A percentile compares a stretch with the other conserved stretches of the same genome.
phyloP scores from a whole-genome alignment of 192 early-diverging fungal species.

The Backusella luteola region DNA sequence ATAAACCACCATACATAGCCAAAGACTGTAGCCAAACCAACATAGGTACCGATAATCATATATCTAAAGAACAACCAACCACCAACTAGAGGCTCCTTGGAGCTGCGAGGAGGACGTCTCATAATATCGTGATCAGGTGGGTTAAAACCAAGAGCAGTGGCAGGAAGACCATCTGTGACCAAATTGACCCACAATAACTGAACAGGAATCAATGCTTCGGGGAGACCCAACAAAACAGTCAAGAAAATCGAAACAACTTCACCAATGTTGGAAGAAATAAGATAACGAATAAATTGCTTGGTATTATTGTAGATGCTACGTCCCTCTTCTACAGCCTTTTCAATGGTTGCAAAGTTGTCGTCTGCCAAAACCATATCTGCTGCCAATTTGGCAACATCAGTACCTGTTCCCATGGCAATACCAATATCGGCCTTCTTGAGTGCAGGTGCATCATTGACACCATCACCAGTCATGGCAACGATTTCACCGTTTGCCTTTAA shows the following conservation, averaged over 20 bases:
- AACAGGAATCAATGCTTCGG: conserved; percentile 96
- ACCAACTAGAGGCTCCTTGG: conserved; percentile 87
- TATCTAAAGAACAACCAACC: conserved; percentile 96
- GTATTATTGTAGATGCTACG: conserved; percentile 98
- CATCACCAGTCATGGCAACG: conserved; percentile 97
- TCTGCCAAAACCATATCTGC: conserved; percentile 97
- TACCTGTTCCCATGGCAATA: conserved; percentile 97
- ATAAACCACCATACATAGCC: conserved; percentile 99
- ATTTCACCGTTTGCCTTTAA: conserved; percentile 81
- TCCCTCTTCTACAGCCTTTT: conserved; percentile 96
- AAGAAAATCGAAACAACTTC: conserved; percentile 98
- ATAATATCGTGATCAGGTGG: conserved; percentile 97
- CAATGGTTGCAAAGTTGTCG: conserved; percentile 99
- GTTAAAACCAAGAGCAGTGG: conserved; percentile 98
- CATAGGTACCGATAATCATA: conserved; percentile 87
- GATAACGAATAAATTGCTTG: conserved; percentile 98
- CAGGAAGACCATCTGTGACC: conserved; percentile 96
- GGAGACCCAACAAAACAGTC: conserved; percentile 94
- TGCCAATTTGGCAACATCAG: conserved; percentile 97
- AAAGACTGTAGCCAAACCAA: conserved; percentile 91
- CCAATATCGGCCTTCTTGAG: conserved; percentile 99
- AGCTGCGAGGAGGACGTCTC: conserved; percentile 82
- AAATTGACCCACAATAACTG: conserved; percentile 99
- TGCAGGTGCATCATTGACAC: conserved; percentile 98
- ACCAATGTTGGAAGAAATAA: conserved; percentile 98